Base-by-base conservation (phyloP, 371 early-diverging fungal species). In the Mucor ambiguus region DNA sequence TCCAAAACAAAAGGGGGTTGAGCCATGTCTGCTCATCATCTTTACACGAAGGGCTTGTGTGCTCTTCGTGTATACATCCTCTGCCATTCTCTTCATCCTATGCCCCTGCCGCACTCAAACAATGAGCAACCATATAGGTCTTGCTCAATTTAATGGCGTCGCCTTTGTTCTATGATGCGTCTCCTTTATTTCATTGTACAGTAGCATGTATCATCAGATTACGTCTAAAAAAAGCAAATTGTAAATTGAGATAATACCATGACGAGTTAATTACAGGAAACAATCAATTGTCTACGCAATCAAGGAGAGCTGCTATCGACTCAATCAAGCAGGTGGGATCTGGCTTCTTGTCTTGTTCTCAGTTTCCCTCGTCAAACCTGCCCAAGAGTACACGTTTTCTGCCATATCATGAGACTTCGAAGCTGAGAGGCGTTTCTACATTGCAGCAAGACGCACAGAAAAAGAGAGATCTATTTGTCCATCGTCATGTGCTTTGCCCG, bases 181-280 rank as follows among this genome's bases (percentile, higher is more conserved):
- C 41, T 41, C 41, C 41, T 41, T 41, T 41, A 41, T 41, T 41
- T 41, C 41, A 41, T 41, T 41, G 41, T 41, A 41, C 41, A 41
- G 41, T 10, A 18, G 18, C 16, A 18, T 18, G 26, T 28, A 52
- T 52, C 52, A 52, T 52, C 52, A 52, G 52, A 52, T 52, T 52
- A 52, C 26, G 28, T 24, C 52, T 52, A 52, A 16, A 52, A 52
- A 52, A 52, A 52, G 52, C 24, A 52, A 28, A 52, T 52, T 52
- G 26, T 12, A 52, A 52, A 52, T 52, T 52, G 52, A 46, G 24
- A 46, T 41, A 24, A 28, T 52, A 52, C 52, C 52, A 52, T 52
- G 52, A 52, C 52, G 10, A 10, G 14, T 52, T 52, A 52, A 28
- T 52, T 28, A 11, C 16, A 26, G 24, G 52, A 10, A 52, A 28